Conservation (phyloP, 2,329 filamentous ascomycete genomes). For the Pseudopyricularia cyperi region DNA sequence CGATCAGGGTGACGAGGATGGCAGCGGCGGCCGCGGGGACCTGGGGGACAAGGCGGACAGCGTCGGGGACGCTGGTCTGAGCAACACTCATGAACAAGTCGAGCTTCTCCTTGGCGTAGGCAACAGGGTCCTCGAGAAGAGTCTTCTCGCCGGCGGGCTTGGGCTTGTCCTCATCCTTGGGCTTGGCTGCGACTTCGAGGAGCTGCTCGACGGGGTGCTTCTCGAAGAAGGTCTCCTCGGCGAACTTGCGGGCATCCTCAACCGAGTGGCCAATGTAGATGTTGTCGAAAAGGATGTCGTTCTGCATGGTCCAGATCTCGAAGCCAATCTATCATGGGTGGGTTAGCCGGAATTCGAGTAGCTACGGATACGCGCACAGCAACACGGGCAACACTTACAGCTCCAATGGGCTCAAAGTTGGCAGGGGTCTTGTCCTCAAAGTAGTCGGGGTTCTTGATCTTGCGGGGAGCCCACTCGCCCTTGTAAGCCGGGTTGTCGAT, state of each 20-base stretch:
- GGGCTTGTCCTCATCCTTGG: constrained; percentile 48
- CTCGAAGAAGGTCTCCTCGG: constrained; percentile 76
- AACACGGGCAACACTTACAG: constrained; percentile 46
- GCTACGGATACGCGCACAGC: background rate
- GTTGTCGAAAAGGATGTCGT: constrained; percentile 97
- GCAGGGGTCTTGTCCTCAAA: constrained; percentile 94
- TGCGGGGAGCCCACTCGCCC: constrained; percentile 84
- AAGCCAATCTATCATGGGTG: constrained; percentile 65
- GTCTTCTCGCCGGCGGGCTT: constrained; percentile 28
- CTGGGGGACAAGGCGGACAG: constrained; percentile 82
- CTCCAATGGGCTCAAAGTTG: constrained; percentile 97
- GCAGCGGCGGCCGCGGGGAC: constrained; percentile 70
- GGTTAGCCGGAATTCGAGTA: constrained; percentile 8
- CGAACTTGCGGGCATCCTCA: constrained; percentile 81
- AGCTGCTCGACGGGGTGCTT: constrained; percentile 78
- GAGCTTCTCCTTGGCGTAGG: constrained; percentile 83
- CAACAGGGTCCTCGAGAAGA: constrained; percentile 84
- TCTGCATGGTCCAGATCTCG: constrained; percentile 99
- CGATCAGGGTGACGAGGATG: constrained; percentile 56
- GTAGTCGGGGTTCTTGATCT: constrained; percentile 94
- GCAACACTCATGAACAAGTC: constrained; percentile 79
- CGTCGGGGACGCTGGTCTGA: constrained; percentile 70
- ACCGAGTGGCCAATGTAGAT: constrained; percentile 98
- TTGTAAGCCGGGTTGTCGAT: constrained; percentile 99
- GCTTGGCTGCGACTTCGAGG: constrained; percentile 65